A percentile compares a stretch with the other conserved stretches of the same genome.
These are phyloP conservation scores for Sonneratia caseolaris DNA, from an alignment of 345 rosid genomes.

Conservation along the genomic window DNA sequence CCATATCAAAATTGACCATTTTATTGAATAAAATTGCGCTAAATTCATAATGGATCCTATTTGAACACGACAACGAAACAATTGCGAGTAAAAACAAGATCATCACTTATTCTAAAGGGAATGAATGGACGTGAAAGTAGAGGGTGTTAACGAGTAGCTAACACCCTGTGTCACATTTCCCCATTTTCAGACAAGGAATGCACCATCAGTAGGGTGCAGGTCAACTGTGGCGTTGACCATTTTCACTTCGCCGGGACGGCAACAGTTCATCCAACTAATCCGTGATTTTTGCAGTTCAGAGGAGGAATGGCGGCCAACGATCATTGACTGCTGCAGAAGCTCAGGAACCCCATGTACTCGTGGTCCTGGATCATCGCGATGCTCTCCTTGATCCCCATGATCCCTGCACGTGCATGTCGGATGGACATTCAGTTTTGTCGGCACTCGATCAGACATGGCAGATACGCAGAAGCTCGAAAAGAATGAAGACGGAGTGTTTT, in stretches of 20 bases:
- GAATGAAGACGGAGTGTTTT: neutral
- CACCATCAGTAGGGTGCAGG: no score
- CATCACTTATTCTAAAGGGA: neutral
- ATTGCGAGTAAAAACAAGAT: neutral
- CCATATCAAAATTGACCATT: no score
- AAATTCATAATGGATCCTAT: no score
- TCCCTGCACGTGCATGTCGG: conserved; percentile 29
- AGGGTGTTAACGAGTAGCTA: neutral
- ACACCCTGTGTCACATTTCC: neutral
- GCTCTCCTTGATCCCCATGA: conserved; percentile 51
- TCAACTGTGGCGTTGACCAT: no score
- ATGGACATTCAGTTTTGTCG: no score
- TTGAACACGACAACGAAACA: neutral
- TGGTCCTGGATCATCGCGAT: conserved; percentile 53
- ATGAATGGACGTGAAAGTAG: no score
- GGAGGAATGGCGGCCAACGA: neutral
- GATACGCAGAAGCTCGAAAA: no score
- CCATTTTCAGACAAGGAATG: neutral
- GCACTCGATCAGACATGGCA: no score
- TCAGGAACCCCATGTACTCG: conserved; percentile 83
- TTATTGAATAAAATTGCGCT: no score
- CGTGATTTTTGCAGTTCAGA: no score
- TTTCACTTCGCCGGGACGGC: no score
- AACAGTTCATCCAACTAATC: no score
- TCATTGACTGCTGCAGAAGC: conserved; percentile 65